A percentile compares a stretch with the other conserved stretches of the same genome.
These are phyloP conservation scores for Trichoderma sp. DNA, from an alignment of 2,329 filamentous ascomycete species.

Conservation along the genomic window DNA sequence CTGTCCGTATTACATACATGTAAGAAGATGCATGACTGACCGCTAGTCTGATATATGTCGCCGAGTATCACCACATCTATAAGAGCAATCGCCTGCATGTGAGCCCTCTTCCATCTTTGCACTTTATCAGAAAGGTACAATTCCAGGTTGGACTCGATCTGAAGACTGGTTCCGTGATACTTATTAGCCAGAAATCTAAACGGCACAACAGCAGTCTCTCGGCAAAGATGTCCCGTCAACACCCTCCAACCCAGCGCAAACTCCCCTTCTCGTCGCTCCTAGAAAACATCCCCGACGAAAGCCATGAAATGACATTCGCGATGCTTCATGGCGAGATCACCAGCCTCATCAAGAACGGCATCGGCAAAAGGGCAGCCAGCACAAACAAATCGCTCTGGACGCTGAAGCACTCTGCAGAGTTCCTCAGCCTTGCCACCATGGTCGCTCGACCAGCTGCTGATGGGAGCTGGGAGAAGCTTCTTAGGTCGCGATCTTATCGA, in stretches of 20 bases:
- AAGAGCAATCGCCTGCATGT: background rate
- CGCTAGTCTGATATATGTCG: slow-evolving; percentile 15
- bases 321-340: slow-evolving; percentile 34
- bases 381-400: slow-evolving; percentile 34
- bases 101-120: background rate
- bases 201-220: background rate
- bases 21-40: slow-evolving; percentile 15
- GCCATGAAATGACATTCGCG: slow-evolving; percentile 33
- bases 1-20: background rate
- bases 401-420: slow-evolving; percentile 32
- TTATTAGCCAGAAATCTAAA: background rate
- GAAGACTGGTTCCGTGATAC: background rate
- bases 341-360: slow-evolving; percentile 31
- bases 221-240: slow-evolving; percentile 2
- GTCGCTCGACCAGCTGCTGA: slow-evolving; percentile 38
- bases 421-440: slow-evolving; percentile 34
- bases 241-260: slow-evolving; percentile 19
- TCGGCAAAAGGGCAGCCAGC: slow-evolving; percentile 24
- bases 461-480: slow-evolving; percentile 37
- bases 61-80: background rate
- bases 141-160: background rate
- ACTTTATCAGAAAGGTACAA: background rate
- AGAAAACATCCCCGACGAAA: slow-evolving; percentile 28
- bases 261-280: slow-evolving; percentile 22
- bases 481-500: slow-evolving; percentile 34